These are phyloP conservation scores for Samsoniella hepiali DNA, from an alignment of 2,329 filamentous ascomycete species.

Conservation along the genomic window DNA sequence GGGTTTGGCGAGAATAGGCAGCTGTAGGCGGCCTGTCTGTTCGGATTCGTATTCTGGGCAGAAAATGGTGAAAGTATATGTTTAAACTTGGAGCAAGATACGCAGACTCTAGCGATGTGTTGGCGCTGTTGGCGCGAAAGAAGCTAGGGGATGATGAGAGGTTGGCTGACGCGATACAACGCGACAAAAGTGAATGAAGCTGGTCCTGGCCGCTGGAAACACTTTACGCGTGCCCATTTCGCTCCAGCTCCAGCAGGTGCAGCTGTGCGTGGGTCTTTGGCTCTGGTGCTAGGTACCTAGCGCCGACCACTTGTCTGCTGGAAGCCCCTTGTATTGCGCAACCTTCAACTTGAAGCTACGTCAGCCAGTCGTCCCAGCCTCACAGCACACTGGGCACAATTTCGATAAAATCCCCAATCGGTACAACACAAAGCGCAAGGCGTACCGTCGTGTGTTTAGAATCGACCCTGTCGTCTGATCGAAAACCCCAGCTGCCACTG, in stretches of 20 bases:
- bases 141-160: slow-evolving; percentile 3
- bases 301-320: slow-evolving; percentile 17
- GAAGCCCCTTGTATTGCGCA: slow-evolving; percentile 21
- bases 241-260: not conserved
- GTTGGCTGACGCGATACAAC: not conserved
- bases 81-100: not conserved
- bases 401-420: not conserved
- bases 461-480: not conserved
- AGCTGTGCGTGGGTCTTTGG: not conserved
- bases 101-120: not conserved
- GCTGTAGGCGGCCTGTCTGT: not conserved
- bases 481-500: not conserved
- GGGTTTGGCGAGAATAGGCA: not conserved
- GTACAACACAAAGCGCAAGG: not conserved
- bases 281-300: not conserved
- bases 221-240: slow-evolving; percentile 13
- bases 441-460: not conserved
- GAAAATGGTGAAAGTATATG: not conserved
- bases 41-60: not conserved
- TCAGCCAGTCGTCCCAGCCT: not conserved
- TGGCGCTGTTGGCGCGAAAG: not conserved
- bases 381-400: not conserved
- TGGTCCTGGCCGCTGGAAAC: not conserved
- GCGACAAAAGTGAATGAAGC: not conserved
- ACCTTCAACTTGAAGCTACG: slow-evolving; percentile 8